Base-by-base conservation (phyloP, 2,329 filamentous ascomycete species). In the Fusarium sp. region DNA sequence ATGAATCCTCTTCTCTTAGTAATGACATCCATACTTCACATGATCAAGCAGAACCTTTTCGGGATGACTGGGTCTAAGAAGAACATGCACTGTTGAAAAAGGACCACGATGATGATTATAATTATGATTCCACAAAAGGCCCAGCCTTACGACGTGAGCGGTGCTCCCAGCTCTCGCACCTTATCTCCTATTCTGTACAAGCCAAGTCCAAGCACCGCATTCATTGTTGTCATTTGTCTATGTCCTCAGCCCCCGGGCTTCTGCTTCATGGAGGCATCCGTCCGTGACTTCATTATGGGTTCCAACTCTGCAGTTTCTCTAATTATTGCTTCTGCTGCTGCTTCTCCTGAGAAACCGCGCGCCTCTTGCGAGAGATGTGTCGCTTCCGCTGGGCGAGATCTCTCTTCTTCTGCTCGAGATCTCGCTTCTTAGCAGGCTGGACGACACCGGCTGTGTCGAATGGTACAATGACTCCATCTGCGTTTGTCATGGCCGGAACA, bases 401-500 rank as follows among this genome's bases (percentile, higher is more conserved):
- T 36, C 59, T 34, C 50, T 62, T 62, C 50, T 42, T 62, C 24
- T 41, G 50, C 50, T 64, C 44, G 14, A 48, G 62, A 32, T 47
- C 55, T 48, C 61, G 52, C 30, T 79, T 80, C 58, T 76, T 79
- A 59, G 81, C 80, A 71, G 81, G 82, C 69, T 84, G 80, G 81
- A 84, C 80, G 73, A 89, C 87, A 18, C 79, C 79, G 34, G 79
- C 73, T 22, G 85, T 15, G 76, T 86, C 78, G 73, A 87, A 89
- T 34, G 81, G 75, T 26, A 88, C 74, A 68, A 88, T 80, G 51
- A 85, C 83, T 75, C 87, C 87, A 42, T 79, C 70, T 26, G 76
- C 73, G 69, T 85, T 82, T 42, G 84, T 82, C 87, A 89, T 89
- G 78, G 87, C 81, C n/a, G 76, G 73, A 41, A 76, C 76, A 61